These are phyloP conservation scores for Pseudomonodictys pantanalensis DNA, from an alignment of 495 filamentous ascomycete species.

Conservation along the genomic window DNA sequence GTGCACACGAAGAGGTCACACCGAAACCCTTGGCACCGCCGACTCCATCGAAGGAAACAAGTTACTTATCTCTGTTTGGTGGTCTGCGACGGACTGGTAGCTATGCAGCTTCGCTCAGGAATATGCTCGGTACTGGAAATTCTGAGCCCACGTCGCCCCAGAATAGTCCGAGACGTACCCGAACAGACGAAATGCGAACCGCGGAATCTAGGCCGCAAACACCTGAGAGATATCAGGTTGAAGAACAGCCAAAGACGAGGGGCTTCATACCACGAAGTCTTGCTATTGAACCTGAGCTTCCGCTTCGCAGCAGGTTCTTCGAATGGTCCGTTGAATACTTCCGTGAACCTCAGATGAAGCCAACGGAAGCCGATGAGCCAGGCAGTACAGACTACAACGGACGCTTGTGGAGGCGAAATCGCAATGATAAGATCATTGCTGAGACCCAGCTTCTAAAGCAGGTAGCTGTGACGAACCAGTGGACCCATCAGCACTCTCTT, in stretches of 20 bases:
- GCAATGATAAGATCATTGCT: slow-evolving; percentile 87
- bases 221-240: slow-evolving; percentile 66
- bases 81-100: slow-evolving; percentile 66
- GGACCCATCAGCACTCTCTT: slow-evolving; percentile 72
- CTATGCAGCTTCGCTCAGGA: slow-evolving; percentile 69
- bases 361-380: slow-evolving; percentile 91
- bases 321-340: slow-evolving; percentile 99
- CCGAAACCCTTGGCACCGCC: slow-evolving; percentile 54
- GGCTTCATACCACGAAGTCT: slow-evolving; percentile 63
- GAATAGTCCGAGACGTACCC: slow-evolving; percentile 38
- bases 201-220: slow-evolving; percentile 67
- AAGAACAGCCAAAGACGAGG: slow-evolving; percentile 70
- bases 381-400: slow-evolving; percentile 97
- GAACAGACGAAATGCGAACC: slow-evolving; percentile 68
- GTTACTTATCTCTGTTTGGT: slow-evolving; percentile 56
- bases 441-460: slow-evolving; percentile 92
- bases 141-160: slow-evolving; percentile 36
- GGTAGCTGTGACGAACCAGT: slow-evolving; percentile 74
- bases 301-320: slow-evolving; percentile 77
- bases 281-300: slow-evolving; percentile 58
- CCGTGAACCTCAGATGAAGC: slow-evolving; percentile 98
- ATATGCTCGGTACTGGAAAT: slow-evolving; percentile 53
- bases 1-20: slow-evolving; percentile 4
- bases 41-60: slow-evolving; percentile 56
- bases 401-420: slow-evolving; percentile 84